phyloP scores from a whole-genome alignment of 1,139 yeast genomes.

The Pichia sp. region DNA sequence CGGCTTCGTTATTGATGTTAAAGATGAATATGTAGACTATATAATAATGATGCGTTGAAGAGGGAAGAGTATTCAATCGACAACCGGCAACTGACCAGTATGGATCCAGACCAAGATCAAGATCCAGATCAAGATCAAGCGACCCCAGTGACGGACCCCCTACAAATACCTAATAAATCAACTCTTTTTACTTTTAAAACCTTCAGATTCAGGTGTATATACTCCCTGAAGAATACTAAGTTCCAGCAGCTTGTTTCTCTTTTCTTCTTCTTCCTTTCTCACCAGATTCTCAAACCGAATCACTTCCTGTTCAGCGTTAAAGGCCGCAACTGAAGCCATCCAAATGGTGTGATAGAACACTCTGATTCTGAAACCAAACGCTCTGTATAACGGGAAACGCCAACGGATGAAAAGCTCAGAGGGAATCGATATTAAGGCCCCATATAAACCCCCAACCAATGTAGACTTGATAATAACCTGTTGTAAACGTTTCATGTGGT shows the following conservation, averaged over 20 bases:
- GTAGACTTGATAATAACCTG: slow-evolving; percentile 23
- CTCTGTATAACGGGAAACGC: slow-evolving; percentile 28
- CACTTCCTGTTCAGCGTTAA: slow-evolving; percentile 26
- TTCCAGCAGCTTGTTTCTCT: slow-evolving; percentile 24
- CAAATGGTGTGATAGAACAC: slow-evolving; percentile 28
- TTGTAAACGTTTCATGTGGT: slow-evolving; percentile 20
- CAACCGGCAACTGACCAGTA: no score
- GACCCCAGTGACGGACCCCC: background rate
- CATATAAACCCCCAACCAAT: slow-evolving; percentile 26
- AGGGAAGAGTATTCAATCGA: no score
- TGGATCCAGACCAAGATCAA: no score
- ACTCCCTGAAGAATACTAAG: slow-evolving; percentile 24
- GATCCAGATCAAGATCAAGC: no score
- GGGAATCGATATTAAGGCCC: slow-evolving; percentile 27
- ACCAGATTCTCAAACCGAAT: slow-evolving; percentile 23
- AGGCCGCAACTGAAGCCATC: slow-evolving; percentile 28
- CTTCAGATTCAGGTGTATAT: slow-evolving; percentile 25
- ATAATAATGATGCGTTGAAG: no score
- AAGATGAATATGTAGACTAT: no score
- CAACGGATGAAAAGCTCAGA: slow-evolving; percentile 26
- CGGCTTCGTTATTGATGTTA: no score
- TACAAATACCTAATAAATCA: no score
- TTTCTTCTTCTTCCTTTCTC: slow-evolving; percentile 23
- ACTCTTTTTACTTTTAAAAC: no score
- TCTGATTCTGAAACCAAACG: slow-evolving; percentile 26